phyloP scores from a whole-genome alignment of 176 grass and related monocot genomes.

The Aegilops sharonensis region DNA sequence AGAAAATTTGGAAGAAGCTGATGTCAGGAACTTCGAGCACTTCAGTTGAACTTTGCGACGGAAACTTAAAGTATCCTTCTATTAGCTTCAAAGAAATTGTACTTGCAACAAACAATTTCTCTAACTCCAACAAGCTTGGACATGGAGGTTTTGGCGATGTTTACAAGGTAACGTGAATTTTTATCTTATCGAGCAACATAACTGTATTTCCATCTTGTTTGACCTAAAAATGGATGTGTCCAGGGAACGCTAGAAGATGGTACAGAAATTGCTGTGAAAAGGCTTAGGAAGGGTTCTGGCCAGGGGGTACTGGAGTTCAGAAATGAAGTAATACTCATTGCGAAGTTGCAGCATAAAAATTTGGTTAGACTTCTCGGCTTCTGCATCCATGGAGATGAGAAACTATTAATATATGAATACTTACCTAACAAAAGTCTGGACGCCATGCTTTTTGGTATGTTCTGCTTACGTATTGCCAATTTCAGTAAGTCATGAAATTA shows the following conservation, averaged over 20 bases:
- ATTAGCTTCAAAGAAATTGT: constrained; percentile 11
- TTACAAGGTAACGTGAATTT: constrained; percentile 21
- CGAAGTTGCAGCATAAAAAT: constrained; percentile 28
- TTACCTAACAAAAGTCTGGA: constrained; percentile 39
- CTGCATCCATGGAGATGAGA: constrained; percentile 34
- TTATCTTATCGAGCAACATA: neutral
- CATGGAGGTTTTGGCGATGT: constrained; percentile 36
- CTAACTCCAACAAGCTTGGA: constrained; percentile 11
- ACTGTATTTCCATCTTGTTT: neutral
- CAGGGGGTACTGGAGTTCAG: constrained; percentile 27
- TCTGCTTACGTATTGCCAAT: neutral
- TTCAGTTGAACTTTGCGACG: neutral
- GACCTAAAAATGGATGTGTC: neutral
- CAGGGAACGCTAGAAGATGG: constrained; percentile 11
- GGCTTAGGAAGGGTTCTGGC: constrained; percentile 19
- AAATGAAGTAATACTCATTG: constrained; percentile 37
- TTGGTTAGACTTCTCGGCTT: constrained; percentile 34
- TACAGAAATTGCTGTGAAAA: constrained; percentile 29
- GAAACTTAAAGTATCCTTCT: neutral
- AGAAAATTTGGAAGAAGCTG: constrained; percentile 10
- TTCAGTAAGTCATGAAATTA: neutral
- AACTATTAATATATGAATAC: constrained; percentile 32
- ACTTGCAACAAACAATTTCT: constrained; percentile 32
- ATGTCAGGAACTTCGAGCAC: neutral
- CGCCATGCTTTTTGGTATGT: constrained; percentile 30